Evolutionary conservation across 2,329 filamentous ascomycete genomes (phyloP), one percentile per base, ranked within the genome.

Genomic region (Diaporthe batatas): DNA sequence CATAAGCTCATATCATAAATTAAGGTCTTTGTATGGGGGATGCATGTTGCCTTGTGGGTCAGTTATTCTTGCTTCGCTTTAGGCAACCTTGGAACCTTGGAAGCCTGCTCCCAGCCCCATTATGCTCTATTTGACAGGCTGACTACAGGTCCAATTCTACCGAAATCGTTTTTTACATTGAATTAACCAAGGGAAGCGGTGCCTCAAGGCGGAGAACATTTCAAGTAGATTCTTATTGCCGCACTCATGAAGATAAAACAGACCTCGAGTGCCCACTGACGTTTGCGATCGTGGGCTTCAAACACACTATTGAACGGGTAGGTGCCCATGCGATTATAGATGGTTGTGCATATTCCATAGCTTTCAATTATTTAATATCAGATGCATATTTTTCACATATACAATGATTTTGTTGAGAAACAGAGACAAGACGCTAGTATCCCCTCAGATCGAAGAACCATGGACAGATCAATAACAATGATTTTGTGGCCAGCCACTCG

Each of bases 371-470:
- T 39, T 53, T 67, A 39, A 51, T 21, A 39, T 25, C 44, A 51
- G 16, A 1, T 34, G 44, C 32, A 21, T 67, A 32, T 39, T 39
- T 25, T 11, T n/a, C 32, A 8, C 21, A 39, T 39, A 32, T 29
- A 67, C 32, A 67, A 67, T 67, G 32, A 53, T n/a, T n/a, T 53
- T 21, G 47, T 25, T 53, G 14, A 67, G 25, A 51, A 67, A 51
- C 32, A 39, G 29, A 32, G 18, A 53, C 36, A 67, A 3, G 36
- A n/a, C 62, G 62, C 62, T 67, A 36, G 6, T 6, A 51, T 8
- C 32, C 14, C 32, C 25, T 67, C 32, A n/a, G n/a, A 67, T 39
- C 3, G 16, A 47, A 21, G 0, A 67, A 0, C 25, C 6, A 14
- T 12, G 6, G 36, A 8, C 1, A 23, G 12, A 34, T 36, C 42